phyloP scores from a whole-genome alignment of 345 rosid genomes.

The Linum lewisii region DNA sequence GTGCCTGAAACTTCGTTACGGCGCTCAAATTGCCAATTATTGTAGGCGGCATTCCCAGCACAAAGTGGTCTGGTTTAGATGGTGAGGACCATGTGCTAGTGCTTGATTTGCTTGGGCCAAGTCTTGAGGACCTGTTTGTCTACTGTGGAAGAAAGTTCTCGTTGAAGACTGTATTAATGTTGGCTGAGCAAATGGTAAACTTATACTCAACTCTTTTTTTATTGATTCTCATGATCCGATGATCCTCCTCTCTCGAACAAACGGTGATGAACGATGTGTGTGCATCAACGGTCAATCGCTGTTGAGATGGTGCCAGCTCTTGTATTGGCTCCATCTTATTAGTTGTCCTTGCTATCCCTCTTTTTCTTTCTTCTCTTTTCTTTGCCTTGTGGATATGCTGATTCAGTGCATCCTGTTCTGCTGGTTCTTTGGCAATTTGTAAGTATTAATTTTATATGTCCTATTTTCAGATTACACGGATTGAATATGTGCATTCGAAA shows the following conservation, averaged over 20 bases:
- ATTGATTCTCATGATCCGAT: neutral
- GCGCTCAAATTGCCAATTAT: constrained; percentile 1
- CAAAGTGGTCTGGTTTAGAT: constrained; percentile 82
- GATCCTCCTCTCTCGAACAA: neutral
- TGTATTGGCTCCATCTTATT: neutral
- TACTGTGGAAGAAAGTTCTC: constrained; percentile 89
- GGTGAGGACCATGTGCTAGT: constrained; percentile 71
- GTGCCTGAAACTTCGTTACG: neutral
- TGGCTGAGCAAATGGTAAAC: constrained; percentile 92
- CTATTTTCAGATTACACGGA: constrained; percentile 39
- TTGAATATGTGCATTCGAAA: constrained; percentile 68
- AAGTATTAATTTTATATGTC: neutral
- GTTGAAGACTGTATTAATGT: constrained; percentile 69
- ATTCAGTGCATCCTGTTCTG: neutral
- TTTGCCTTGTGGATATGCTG: too few relatives aligned
- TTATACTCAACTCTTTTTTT: neutral
- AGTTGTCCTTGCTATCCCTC: too few relatives aligned
- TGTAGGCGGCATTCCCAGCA: constrained; percentile 72
- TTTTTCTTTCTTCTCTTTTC: too few relatives aligned
- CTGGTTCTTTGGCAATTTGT: neutral
- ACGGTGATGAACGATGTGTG: neutral
- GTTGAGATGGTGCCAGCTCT: too few relatives aligned
- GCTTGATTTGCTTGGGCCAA: constrained; percentile 86
- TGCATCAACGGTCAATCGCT: too few relatives aligned
- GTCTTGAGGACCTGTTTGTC: constrained; percentile 83